Evolutionary conservation across 768 basidiomycete species (phyloP).

Genomic region (Suillus variegatus): DNA sequence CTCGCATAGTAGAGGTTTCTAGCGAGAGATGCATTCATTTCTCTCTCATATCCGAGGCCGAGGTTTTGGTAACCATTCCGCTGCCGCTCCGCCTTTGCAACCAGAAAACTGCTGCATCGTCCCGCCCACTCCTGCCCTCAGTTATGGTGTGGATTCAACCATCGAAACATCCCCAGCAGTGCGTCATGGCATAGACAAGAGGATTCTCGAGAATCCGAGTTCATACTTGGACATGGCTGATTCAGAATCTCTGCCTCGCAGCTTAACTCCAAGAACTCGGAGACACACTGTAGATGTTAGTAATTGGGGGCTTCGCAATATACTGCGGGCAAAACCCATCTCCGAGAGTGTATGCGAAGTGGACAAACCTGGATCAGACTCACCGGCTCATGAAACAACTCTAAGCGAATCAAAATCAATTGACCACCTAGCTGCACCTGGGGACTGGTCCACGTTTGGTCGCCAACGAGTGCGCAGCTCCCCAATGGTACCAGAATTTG

Average conservation of each 20-base stretch:
- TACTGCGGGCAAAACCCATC: slow-evolving; percentile 8
- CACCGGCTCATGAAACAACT: slow-evolving; percentile 8
- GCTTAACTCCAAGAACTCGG: slow-evolving; percentile 32
- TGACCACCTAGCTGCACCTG: slow-evolving; percentile 17
- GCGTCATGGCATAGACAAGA: slow-evolving; percentile 23
- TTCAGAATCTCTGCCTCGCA: slow-evolving; percentile 15
- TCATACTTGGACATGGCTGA: slow-evolving; percentile 24
- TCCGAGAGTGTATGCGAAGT: slow-evolving; percentile 1
- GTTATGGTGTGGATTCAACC: background rate
- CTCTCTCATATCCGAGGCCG: slow-evolving; percentile 35
- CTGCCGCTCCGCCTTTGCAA: slow-evolving; percentile 14
- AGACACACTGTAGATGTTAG: slow-evolving; percentile 16
- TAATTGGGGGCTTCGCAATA: slow-evolving; percentile 5
- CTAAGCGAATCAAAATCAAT: slow-evolving; percentile 14
- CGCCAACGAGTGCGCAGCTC: slow-evolving; percentile 21
- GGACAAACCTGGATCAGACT: slow-evolving; percentile 1
- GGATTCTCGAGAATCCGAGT: slow-evolving; percentile 32
- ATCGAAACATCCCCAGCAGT: background rate
- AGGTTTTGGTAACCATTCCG: slow-evolving; percentile 21
- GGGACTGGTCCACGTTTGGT: slow-evolving; percentile 40
- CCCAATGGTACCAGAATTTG: slow-evolving; percentile 16
- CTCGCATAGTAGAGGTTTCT: background rate
- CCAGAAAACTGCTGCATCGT: slow-evolving; percentile 1
- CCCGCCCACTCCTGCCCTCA: slow-evolving; percentile 5
- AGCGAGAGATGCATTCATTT: slow-evolving; percentile 28